phyloP scores from a whole-genome alignment of 495 filamentous ascomycete species.

The Hyaloscypha hepaticicola region DNA sequence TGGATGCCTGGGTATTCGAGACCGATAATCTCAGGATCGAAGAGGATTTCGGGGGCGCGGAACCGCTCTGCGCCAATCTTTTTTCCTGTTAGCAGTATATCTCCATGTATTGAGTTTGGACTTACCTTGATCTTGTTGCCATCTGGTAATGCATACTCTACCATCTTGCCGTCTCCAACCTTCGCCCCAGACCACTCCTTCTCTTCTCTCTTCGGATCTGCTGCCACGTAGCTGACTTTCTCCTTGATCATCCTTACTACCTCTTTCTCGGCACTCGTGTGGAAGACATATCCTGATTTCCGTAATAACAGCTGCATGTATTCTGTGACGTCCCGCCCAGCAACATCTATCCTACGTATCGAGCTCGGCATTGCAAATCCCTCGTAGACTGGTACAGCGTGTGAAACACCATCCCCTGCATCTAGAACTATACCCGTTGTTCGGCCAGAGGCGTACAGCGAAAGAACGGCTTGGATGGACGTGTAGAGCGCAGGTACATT shows the following conservation, averaged over 20 bases:
- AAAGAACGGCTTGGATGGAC: conserved; percentile 95
- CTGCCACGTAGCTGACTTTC: conserved; percentile 85
- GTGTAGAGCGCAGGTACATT: conserved; percentile 96
- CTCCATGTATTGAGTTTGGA: not conserved
- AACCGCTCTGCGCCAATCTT: conserved; percentile 89
- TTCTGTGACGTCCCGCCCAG: conserved; percentile 97
- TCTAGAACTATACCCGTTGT: conserved; percentile 97
- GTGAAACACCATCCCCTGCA: conserved; percentile 93
- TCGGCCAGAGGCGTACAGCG: conserved; percentile 92
- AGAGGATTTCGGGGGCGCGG: conserved; percentile 94
- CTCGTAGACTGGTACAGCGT: conserved; percentile 96
- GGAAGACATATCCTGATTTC: conserved; percentile 91
- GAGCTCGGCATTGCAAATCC: conserved; percentile 95
- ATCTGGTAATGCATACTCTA: conserved; percentile 88
- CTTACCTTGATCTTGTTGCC: conserved; percentile 84
- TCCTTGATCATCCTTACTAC: conserved; percentile 97
- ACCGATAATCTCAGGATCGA: conserved; percentile 95
- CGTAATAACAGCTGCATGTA: conserved; percentile 88
- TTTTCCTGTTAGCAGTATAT: not conserved
- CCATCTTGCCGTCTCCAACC: conserved; percentile 62
- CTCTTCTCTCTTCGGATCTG: conserved; percentile 90
- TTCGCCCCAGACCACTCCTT: conserved; percentile 85
- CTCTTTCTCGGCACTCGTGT: conserved; percentile 98
- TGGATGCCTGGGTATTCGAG: conserved; percentile 97
- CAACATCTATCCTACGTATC: conserved; percentile 94